Conservation (phyloP, 2,329 filamentous ascomycete genomes). For the Hirsutella minnesotensis region DNA sequence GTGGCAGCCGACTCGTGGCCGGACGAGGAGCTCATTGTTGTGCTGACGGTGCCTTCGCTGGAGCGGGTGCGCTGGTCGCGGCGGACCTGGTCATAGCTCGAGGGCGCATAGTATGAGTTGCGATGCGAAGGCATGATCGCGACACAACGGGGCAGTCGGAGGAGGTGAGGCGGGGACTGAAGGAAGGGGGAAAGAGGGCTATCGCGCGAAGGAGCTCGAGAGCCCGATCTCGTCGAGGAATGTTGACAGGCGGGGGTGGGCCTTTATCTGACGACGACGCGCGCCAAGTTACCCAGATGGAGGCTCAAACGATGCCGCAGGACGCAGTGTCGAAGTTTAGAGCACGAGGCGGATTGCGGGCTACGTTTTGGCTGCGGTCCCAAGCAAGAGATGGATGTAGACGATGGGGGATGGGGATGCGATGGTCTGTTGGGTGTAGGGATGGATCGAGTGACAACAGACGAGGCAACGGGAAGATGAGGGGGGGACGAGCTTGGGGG, state of each 20-base stretch:
- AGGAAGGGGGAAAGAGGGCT: neutral
- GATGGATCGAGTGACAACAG: too few relatives aligned
- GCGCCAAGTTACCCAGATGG: neutral
- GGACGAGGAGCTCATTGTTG: constrained; percentile 63
- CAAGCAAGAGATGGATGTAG: too few relatives aligned
- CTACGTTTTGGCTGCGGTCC: too few relatives aligned
- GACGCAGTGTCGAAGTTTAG: neutral
- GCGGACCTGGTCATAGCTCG: constrained; percentile 23
- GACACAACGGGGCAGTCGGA: constrained; percentile 2
- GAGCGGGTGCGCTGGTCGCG: constrained; percentile 48
- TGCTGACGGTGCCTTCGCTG: constrained; percentile 86
- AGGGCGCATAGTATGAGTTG: constrained; percentile 37
- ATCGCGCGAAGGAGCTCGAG: neutral
- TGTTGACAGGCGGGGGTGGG: constrained; percentile 4
- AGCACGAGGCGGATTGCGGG: neutral
- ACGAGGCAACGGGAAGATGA: neutral
- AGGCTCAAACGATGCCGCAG: neutral
- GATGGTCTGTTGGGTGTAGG: too few relatives aligned
- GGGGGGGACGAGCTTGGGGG: neutral
- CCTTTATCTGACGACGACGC: neutral
- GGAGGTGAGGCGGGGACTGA: neutral
- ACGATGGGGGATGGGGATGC: neutral
- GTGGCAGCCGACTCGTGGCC: constrained; percentile 70
- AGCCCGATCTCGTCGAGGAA: constrained; percentile 4
- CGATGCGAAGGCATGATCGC: constrained; percentile 37